Evolutionary conservation across 176 grass and related monocot genomes (phyloP).

Genomic region (Puccinellia tenuiflora): DNA sequence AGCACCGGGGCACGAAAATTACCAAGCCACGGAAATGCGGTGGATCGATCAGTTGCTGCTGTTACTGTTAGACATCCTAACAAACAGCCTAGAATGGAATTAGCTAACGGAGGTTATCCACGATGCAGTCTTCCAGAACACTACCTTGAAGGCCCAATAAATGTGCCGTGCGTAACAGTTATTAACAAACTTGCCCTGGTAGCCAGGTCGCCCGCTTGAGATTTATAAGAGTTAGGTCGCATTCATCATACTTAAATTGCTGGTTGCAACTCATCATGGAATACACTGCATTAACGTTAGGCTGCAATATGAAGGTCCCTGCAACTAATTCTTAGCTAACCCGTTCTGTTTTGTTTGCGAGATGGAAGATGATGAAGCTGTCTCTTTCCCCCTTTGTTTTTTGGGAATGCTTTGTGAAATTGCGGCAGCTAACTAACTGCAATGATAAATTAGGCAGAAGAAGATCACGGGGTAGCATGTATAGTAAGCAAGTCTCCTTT

Average conservation of each 20-base stretch:
- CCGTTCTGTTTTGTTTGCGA: neutral
- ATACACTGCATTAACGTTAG: neutral
- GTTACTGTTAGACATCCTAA: constrained; percentile 29
- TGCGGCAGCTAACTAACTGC: too few species aligned
- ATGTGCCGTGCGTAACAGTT: constrained; percentile 15
- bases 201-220: neutral
- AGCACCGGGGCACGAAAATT: neutral
- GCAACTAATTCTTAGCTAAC: neutral
- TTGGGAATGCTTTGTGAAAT: too few species aligned
- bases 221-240: neutral
- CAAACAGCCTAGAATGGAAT: neutral
- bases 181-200: constrained; percentile 4
- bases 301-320: neutral
- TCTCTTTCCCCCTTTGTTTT: too few species aligned
- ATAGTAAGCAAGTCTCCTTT: too few species aligned
- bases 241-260: neutral
- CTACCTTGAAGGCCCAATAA: neutral
- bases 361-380: neutral
- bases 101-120: neutral
- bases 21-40: constrained; percentile 17
- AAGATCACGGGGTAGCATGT: too few species aligned
- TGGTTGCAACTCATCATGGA: neutral
- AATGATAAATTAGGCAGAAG: too few species aligned
- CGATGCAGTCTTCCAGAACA: neutral
- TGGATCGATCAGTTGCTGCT: neutral